Conservation (phyloP, 2,329 filamentous ascomycete genomes). For the Penicillium sumatraense region DNA sequence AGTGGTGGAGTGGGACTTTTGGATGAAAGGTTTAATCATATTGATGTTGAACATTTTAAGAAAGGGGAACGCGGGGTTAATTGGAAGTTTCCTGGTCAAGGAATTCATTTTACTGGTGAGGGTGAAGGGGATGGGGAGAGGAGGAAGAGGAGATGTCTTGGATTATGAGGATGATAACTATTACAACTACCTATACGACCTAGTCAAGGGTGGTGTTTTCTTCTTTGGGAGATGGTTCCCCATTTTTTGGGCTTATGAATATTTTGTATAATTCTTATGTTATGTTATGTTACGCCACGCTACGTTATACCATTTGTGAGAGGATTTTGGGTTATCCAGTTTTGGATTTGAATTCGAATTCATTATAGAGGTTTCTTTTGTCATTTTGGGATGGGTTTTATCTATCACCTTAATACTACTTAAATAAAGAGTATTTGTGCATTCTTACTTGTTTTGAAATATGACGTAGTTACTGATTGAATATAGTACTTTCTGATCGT, state of each 20-base stretch:
- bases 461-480: too few relatives aligned
- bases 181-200: too few relatives aligned
- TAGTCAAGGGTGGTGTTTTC: too few relatives aligned
- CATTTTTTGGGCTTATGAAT: background rate
- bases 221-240: too few relatives aligned
- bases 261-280: background rate
- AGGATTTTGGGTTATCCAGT: too few relatives aligned
- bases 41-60: conserved; percentile 62
- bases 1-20: conserved; percentile 63
- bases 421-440: too few relatives aligned
- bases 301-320: background rate
- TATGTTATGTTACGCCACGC: too few relatives aligned
- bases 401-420: too few relatives aligned
- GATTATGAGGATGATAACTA: background rate
- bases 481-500: too few relatives aligned
- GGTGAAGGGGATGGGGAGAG: background rate
- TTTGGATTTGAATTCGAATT: conserved; percentile 7
- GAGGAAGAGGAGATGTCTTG: conserved; percentile 2
- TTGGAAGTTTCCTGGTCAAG: conserved; percentile 35
- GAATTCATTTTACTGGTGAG: background rate
- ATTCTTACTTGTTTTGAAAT: too few relatives aligned
- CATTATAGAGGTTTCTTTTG: too few relatives aligned
- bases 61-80: conserved; percentile 40
- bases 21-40: conserved; percentile 71
- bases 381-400: too few relatives aligned